Evolutionary conservation across 2,329 filamentous ascomycete species (phyloP), one percentile per base, ranked within the genome.

Genomic region (Claviceps citrina): DNA sequence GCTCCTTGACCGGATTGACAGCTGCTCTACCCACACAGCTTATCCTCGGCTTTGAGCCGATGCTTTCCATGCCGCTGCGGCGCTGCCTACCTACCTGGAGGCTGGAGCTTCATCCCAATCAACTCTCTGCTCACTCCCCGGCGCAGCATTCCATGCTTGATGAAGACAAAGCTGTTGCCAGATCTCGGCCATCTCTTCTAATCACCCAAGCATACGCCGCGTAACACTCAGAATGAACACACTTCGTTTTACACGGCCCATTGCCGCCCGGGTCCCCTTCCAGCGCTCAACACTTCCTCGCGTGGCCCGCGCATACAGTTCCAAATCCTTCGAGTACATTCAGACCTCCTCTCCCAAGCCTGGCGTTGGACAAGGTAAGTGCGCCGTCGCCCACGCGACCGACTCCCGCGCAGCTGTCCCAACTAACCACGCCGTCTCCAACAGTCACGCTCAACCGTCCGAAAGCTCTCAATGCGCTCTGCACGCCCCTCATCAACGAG

Each of bases 381-480:
- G 10, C 8, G 19, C 20, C 28, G 15, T 32, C 15, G 7, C 36
- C 24, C 24, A 8, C 26, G 10, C 9, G 16, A 31, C 8, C 22
- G 22, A 24, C 4, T 27, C n/a, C 28, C 5, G 37, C 24, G 20
- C 35, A 16, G 19, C 20, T 16, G 24, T 8, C 20, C 20, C 35
- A 15, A 31, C 24, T 49, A 32, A 32, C 46, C 38, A 38, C 38
- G n/a, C 40, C 39, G 30, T 36, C 33, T 41, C 41, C 41, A 38
- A 41, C 50, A 95, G 89, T 96, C 54, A 91, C 86, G 12, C 69
- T 98, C 48, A 85, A 93, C 71, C 82, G 91, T 33, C 91, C 91
- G 46, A 94, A 93, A 70, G 86, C 89, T 33, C 78, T 94, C 55
- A 98, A 98, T 61, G 91, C 91, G 34, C 76, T 98, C 47, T 89